Evolutionary conservation across 306 rosid genomes (phyloP), one percentile per base, ranked within the genome.

Genomic region (Trifolium pratense): DNA sequence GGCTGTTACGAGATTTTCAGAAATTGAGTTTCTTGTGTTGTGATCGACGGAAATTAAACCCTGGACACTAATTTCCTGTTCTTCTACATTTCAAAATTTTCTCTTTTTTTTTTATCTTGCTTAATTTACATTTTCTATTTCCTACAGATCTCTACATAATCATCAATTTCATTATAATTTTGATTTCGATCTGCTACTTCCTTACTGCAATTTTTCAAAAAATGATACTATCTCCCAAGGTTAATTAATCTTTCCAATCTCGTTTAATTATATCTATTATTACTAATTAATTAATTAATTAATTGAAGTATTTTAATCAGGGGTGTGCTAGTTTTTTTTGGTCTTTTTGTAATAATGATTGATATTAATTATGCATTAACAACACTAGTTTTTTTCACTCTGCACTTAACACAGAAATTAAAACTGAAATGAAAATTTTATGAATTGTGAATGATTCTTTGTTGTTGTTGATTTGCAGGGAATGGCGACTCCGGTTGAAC

Each of bases 401-500:
- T 18, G 31, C 51, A 55, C 40, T 55, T 9, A 29, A 68, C 13
- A 14, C 52, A 4, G 36, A 46, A 71, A 9, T 32, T 23, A 3
- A 52, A 18, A 52, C 53, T 71, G 15, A 46, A 71, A 9, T 32
- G 17, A 3, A 52, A 18, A 52, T 45, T 71, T 15, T 9, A 40
- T 51, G 43, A 84, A 59, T 58, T 77, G 63, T 68, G 67, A 26
- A 53, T 9, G 6, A 55, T 29, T 29, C 32, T 29, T 55, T 53
- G 51, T 23, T 58, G 15, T 26, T 61, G 45, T 51, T 83, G 34
- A 37, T 67, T 61, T 61, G 74, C 74, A 79, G 89, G 83, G 40
- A 76, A 92, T 93, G 98, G 97, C 98, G n/a, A 89, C 97, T 53
- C 97, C 83, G 8, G 98, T 93, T 55, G 98, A 86, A 74, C 93